A percentile compares a stretch with the other conserved stretches of the same genome.
Conservation (phyloP, 2,329 filamentous ascomycete species). For the Paracoccidioides lutzii region DNA sequence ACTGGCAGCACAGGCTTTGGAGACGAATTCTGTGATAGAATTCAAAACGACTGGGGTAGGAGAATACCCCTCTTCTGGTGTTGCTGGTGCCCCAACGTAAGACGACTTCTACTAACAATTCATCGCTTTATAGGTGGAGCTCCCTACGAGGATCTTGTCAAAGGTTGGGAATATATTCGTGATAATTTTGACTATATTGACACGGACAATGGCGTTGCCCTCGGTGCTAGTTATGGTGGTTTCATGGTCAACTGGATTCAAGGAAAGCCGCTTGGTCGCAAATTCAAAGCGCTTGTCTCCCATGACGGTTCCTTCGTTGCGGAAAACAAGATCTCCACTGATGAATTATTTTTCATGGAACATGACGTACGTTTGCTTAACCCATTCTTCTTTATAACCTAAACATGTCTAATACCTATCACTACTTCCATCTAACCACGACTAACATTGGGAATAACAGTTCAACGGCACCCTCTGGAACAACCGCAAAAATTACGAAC, state of each 20-base stretch:
- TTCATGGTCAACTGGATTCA: constrained; percentile 68
- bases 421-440: background rate
- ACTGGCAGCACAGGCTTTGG: constrained; percentile 76
- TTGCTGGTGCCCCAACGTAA: no score
- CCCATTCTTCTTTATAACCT: no score
- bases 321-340: constrained; percentile 36
- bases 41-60: constrained; percentile 64
- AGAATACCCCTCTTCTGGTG: background rate
- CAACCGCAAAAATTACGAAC: constrained; percentile 50
- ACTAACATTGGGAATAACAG: constrained; percentile 9
- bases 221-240: constrained; percentile 30
- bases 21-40: constrained; percentile 62
- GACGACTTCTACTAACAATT: background rate
- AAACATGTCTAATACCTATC: background rate
- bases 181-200: constrained; percentile 27
- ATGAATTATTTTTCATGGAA: constrained; percentile 41
- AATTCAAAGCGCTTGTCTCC: constrained; percentile 77
- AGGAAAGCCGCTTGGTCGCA: constrained; percentile 65
- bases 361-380: constrained; percentile 25
- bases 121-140: constrained; percentile 35
- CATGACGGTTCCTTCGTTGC: constrained; percentile 74
- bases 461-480: constrained; percentile 39
- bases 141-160: constrained; percentile 71
- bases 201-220: constrained; percentile 27
- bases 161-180: constrained; percentile 59